Evolutionary conservation across 495 filamentous ascomycete species (phyloP).

Genomic region (Penicillium ucsense): DNA sequence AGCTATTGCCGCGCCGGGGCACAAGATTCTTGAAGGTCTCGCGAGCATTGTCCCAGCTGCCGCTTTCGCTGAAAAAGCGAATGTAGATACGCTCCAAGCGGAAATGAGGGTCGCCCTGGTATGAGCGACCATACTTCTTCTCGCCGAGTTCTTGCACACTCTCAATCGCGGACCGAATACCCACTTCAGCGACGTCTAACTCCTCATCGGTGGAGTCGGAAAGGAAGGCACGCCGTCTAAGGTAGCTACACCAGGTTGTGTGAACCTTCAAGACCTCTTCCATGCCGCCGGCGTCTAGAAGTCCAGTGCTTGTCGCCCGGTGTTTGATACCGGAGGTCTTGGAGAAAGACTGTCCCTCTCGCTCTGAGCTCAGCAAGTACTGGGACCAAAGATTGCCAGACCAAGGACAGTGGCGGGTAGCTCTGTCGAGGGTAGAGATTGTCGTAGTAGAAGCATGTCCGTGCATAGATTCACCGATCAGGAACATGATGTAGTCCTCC

Average conservation of each 20-base stretch:
- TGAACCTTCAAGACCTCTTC: constrained; percentile 82
- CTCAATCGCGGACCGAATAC: constrained; percentile 73
- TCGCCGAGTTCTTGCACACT: constrained; percentile 69
- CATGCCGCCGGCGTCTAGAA: constrained; percentile 67
- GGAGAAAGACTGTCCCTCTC: constrained; percentile 59
- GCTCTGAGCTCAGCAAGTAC: constrained; percentile 73
- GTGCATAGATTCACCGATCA: constrained; percentile 41
- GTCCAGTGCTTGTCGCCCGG: constrained; percentile 70
- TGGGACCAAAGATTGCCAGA: constrained; percentile 85
- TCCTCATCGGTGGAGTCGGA: constrained; percentile 75
- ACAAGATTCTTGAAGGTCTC: constrained; percentile 65
- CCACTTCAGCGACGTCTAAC: constrained; percentile 83
- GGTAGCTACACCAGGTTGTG: constrained; percentile 84
- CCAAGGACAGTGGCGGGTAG: constrained; percentile 84
- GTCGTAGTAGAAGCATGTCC: constrained; percentile 26
- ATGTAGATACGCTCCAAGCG: constrained; percentile 86
- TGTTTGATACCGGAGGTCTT: constrained; percentile 86
- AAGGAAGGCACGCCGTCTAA: constrained; percentile 73
- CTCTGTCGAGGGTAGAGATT: constrained; percentile 56
- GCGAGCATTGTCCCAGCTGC: constrained; percentile 56
- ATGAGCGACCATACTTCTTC: constrained; percentile 63
- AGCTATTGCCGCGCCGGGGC: constrained; percentile 57
- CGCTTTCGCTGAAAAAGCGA: constrained; percentile 74
- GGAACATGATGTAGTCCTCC: constrained; percentile 71
- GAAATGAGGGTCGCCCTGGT: constrained; percentile 75